Evolutionary conservation across 331 rosid genomes (phyloP).

Genomic region (Quercus lobata): DNA sequence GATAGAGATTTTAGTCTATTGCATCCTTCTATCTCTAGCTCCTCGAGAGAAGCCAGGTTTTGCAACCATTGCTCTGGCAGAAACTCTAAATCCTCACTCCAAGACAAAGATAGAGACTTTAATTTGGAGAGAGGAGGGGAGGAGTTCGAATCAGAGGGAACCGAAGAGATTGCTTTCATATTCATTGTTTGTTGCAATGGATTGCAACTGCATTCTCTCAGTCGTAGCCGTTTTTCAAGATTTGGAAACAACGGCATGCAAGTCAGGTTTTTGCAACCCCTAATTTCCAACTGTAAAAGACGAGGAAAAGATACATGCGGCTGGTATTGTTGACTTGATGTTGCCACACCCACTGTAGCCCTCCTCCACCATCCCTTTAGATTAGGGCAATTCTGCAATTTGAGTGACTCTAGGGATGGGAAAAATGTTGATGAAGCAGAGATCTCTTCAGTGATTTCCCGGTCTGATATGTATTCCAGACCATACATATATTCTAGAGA

Average conservation of each 20-base stretch:
- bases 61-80: background rate
- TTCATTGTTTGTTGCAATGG: background rate
- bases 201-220: rapidly evolving
- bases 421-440: background rate
- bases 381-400: rapidly evolving
- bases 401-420: background rate
- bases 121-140: no score
- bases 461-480: no score
- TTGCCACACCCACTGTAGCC: no score
- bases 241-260: background rate
- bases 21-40: rapidly evolving
- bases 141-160: no score
- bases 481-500: rapidly evolving
- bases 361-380: constrained; percentile 1
- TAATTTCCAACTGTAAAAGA: background rate
- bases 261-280: background rate
- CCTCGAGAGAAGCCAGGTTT: background rate
- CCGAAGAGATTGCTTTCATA: background rate
- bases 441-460: background rate
- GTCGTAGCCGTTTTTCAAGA: rapidly evolving
- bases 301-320: background rate
- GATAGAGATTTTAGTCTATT: background rate
- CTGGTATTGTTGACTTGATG: no score
- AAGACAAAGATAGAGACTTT: rapidly evolving
- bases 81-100: background rate